phyloP scores from a whole-genome alignment of 192 early-diverging fungal genomes.

The Obelidium mucronatum region DNA sequence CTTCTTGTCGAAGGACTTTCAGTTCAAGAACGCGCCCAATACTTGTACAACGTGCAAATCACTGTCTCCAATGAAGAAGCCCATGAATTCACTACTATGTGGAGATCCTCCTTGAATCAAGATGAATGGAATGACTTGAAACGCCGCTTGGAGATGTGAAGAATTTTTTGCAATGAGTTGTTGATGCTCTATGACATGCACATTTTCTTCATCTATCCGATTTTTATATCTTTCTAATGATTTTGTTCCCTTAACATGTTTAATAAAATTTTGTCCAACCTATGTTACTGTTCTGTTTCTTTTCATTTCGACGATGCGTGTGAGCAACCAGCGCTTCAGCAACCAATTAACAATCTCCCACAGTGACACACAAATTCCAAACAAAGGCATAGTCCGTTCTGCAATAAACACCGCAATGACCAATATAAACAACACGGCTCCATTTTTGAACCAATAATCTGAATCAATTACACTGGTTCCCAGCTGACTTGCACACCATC shows the following conservation, averaged over 20 bases:
- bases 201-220: too few species aligned
- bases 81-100: constrained; percentile 2
- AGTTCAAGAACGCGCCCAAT: constrained; percentile 37
- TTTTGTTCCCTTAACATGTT: too few species aligned
- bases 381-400: constrained; percentile 28
- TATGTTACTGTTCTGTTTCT: constrained; percentile 14
- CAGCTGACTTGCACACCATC: constrained; percentile 12
- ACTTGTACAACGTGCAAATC: constrained; percentile 22
- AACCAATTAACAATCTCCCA: constrained; percentile 20
- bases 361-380: constrained; percentile 13
- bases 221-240: too few species aligned
- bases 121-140: constrained; percentile 35
- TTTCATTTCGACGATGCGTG: constrained; percentile 28
- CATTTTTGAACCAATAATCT: constrained; percentile 34
- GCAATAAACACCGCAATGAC: constrained; percentile 23
- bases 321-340: constrained; percentile 4
- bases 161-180: neutral
- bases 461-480: constrained; percentile 22
- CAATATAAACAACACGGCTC: constrained; percentile 6
- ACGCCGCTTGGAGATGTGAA: constrained; percentile 4
- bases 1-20: constrained; percentile 27
- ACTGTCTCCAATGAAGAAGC: neutral
- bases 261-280: neutral
- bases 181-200: too few species aligned
- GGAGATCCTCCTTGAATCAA: neutral